These are phyloP conservation scores for Chloris gayana DNA, from an alignment of 176 grass and related monocot genomes.

Conservation along the genomic window DNA sequence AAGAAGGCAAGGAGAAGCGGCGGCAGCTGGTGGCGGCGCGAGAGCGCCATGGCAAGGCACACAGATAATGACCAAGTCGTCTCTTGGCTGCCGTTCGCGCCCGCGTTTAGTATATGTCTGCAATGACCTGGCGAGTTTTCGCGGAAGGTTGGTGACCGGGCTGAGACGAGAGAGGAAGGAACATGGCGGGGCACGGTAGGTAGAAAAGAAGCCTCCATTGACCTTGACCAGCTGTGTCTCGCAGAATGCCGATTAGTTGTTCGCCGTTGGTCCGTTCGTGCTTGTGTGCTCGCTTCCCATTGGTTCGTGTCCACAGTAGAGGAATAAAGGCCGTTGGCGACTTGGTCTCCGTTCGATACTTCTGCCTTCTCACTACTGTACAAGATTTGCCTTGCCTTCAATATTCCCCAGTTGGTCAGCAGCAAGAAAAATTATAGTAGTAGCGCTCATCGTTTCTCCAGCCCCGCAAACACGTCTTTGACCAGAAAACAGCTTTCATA, in stretches of 20 bases:
- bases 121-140: background rate
- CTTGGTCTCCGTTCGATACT: background rate
- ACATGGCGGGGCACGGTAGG: too few species aligned
- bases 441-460: too few species aligned
- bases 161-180: background rate
- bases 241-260: background rate
- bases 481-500: background rate
- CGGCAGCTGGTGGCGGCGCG: background rate
- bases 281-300: background rate
- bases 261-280: background rate
- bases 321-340: background rate
- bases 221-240: background rate
- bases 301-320: background rate
- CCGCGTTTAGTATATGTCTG: constrained; percentile 12
- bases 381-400: background rate
- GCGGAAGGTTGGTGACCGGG: background rate
- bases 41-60: background rate
- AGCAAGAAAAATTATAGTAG: too few species aligned
- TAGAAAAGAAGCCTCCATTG: background rate
- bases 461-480: too few species aligned
- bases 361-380: too few species aligned
- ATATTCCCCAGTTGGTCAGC: background rate
- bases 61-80: too few species aligned
- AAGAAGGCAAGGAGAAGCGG: constrained; percentile 7
- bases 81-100: background rate